A percentile compares a stretch with the other conserved stretches of the same genome.
Conservation (phyloP, 176 grass and related monocot species). For the Sorghum bicolor region Sorghum_bicolor_NCBIv3 NC_012877.2:4891501-4892000, state of each 20-base stretch:
- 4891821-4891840: conserved; percentile 15
- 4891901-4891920: conserved; percentile 24
- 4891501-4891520: not conserved
- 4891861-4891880: not conserved
- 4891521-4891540: not conserved
- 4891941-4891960: not conserved
- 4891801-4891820: conserved; percentile 22
- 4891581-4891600: not conserved
- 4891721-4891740: not conserved
- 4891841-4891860: conserved; percentile 1
- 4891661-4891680: not conserved
- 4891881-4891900: not conserved
- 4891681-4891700: conserved; percentile 9
- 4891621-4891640: too few species aligned
- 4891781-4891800: not conserved
- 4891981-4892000: not conserved
- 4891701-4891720: not conserved
- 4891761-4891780: not conserved
- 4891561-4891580: not conserved
- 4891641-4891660: conserved; percentile 10
- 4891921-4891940: conserved; percentile 14
- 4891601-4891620: not conserved
- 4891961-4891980: not conserved
- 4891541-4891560: not conserved
- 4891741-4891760: not conserved